Conservation (phyloP, 129 eudicot genomes). For the Pulicaria dysenterica region DNA sequence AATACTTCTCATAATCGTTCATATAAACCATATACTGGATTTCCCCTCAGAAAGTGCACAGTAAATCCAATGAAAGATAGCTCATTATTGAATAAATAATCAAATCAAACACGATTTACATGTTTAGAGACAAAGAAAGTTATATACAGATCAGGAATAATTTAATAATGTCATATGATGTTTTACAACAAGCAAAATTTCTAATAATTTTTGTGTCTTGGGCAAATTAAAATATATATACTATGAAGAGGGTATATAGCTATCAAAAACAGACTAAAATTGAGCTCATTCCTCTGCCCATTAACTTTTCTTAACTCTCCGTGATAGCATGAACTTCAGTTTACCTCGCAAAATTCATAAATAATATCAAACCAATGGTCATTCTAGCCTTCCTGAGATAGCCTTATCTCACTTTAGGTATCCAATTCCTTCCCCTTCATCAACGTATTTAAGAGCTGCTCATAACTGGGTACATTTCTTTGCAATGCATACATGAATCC, state of each 20-base stretch:
- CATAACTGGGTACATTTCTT: neutral
- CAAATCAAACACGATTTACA: neutral
- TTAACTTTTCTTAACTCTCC: neutral
- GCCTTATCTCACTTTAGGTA: conserved; percentile 1
- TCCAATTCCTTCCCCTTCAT: neutral
- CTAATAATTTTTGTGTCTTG: neutral
- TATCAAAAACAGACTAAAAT: neutral
- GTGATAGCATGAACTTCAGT: neutral
- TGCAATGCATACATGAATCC: too few relatives aligned
- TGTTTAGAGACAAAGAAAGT: neutral
- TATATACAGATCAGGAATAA: neutral
- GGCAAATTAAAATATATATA: neutral
- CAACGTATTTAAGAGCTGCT: neutral
- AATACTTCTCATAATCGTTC: neutral
- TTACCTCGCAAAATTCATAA: too few relatives aligned
- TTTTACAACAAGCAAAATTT: neutral
- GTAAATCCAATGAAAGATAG: neutral
- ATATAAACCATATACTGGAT: neutral
- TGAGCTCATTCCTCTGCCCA: neutral
- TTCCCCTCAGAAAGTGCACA: neutral
- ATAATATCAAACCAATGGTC: neutral
- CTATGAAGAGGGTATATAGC: too few relatives aligned
- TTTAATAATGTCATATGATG: neutral
- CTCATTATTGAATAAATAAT: neutral
- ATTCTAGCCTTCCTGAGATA: neutral